Evolutionary conservation across 257 asterid species (phyloP).

Genomic region (Ophiorrhiza pumila): DNA sequence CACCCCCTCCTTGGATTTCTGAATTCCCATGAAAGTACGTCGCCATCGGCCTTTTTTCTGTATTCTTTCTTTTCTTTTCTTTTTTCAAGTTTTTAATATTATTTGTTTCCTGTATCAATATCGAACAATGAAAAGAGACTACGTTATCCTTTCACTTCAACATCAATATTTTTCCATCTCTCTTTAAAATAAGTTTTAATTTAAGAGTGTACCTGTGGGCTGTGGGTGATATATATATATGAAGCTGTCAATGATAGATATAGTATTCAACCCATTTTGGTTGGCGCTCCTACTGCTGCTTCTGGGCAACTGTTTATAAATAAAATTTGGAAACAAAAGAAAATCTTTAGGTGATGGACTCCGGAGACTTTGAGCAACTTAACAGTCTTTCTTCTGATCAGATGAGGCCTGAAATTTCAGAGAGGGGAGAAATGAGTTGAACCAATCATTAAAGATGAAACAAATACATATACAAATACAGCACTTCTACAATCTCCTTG

Average conservation of each 20-base stretch:
- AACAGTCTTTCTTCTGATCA: conserved; percentile 22
- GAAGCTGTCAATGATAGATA: conserved; percentile 22
- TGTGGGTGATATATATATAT: conserved; percentile 13
- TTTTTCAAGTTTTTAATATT: background rate
- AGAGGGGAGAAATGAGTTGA: conserved; percentile 7
- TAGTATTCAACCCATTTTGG: conserved; percentile 37
- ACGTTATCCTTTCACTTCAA: background rate
- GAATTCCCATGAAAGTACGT: conserved; percentile 83
- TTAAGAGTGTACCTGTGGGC: background rate
- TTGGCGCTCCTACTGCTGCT: conserved; percentile 4
- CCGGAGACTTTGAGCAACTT: conserved; percentile 7
- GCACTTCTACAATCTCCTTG: too few relatives aligned
- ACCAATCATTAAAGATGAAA: conserved; percentile 20
- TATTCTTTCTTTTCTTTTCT: background rate
- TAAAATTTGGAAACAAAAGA: background rate
- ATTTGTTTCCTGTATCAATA: background rate
- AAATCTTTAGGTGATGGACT: conserved; percentile 19
- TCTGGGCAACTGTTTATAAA: background rate
- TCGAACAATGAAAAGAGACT: conserved; percentile 22
- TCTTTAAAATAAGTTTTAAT: background rate
- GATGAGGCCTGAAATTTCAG: conserved; percentile 36
- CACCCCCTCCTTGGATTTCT: conserved; percentile 66
- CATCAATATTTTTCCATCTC: too few relatives aligned
- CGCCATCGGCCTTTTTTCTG: conserved; percentile 47
- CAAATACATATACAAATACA: too few relatives aligned